Evolutionary conservation across 2,329 filamentous ascomycete genomes (phyloP), one percentile per base, ranked within the genome.

Genomic region (Ophiostoma australiae): DNA sequence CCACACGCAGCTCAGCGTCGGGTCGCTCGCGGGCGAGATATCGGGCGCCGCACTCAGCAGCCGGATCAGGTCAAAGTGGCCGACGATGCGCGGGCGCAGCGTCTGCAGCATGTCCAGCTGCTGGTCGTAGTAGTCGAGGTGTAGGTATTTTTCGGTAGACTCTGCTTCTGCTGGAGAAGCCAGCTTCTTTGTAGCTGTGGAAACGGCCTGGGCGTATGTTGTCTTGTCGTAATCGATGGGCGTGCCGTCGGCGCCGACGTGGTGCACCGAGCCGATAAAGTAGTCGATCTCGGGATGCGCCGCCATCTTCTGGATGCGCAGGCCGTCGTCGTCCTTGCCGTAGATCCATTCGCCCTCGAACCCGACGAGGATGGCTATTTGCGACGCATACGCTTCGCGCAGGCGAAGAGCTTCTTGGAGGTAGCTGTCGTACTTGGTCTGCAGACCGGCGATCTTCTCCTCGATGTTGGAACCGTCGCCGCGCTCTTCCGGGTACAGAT

Each of bases 341-440:
- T 94, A 89, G 78, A 97, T 95, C 89, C 92, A 99, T 79, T 99
- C 95, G 70, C 88, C 87, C 80, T 99, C 95, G 78, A 98, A 97
- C 66, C 92, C 95, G 77, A 99, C 89, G 63, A 97, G 85, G 74
- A 99, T 84, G 70, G 89, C 84, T 76, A 99, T 93, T 74, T 89
- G 84, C 10, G 81, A 77, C 6, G 86, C 84, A 81, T 97, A 97
- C 74, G 85, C 86, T 3, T 81, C 79, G 70, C 90, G 90, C 39
- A 99, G 84, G 44, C 91, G 88, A 69, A 84, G 80, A 10, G 95
- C 94, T 81, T 97, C 92, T 69, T 80, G 73, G 75, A 94, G 86
- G 81, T 93, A 99, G 65, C 88, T 86, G 41, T 69, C 84, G 80
- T 92, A 92, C 1, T 87, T 84, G 15, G 83, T 80, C 6, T 78